Evolutionary conservation across 495 filamentous ascomycete genomes (phyloP), one percentile per base, ranked within the genome.

Genomic region (Stereocaulon alpinum): DNA sequence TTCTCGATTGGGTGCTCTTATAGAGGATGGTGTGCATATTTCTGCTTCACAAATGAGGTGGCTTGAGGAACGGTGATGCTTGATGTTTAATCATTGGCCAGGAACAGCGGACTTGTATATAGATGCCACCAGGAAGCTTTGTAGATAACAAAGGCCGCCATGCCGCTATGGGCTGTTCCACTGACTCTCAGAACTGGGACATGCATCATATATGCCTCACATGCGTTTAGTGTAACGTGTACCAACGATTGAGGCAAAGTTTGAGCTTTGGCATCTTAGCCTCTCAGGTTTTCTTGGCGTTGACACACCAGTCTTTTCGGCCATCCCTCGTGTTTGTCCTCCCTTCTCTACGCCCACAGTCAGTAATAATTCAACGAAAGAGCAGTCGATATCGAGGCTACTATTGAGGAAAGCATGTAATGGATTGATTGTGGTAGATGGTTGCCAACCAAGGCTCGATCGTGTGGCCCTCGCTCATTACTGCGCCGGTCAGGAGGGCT

Each of bases 361-460:
- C 22, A 20, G 32, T 40, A 15, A 51, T 29, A 42, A 20, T 29
- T 24, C 47, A 12, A 47, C 6, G 40, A 30, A 27, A 9, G n/a
- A 47, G 37, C 55, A 34, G 14, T 29, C 27, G 20, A 12, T 14
- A 51, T 41, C 45, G 6, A 40, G 17, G 9, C 11, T 41, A 29
- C 3, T 17, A 17, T n/a, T 30, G 24, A 42, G n/a, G 22, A 30
- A n/a, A 42, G 37, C 29, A 14, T 29, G 40, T 40, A 15, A 59
- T 59, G 47, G 45, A 59, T 51, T 59, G 56, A 51, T 12, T 4
- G 42, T 17, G 45, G 22, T 20, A 12, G 34, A 42, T 17, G 40
- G 15, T 6, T 14, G 18, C 15, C 40, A 24, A 37, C 18, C 17
- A 11, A 40, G 47, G 56, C 49, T 50, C 34, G 15, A 40, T 41